These are phyloP conservation scores for Persicaria maculosa DNA, from an alignment of 148 eudicot species.

Conservation along the genomic window DNA sequence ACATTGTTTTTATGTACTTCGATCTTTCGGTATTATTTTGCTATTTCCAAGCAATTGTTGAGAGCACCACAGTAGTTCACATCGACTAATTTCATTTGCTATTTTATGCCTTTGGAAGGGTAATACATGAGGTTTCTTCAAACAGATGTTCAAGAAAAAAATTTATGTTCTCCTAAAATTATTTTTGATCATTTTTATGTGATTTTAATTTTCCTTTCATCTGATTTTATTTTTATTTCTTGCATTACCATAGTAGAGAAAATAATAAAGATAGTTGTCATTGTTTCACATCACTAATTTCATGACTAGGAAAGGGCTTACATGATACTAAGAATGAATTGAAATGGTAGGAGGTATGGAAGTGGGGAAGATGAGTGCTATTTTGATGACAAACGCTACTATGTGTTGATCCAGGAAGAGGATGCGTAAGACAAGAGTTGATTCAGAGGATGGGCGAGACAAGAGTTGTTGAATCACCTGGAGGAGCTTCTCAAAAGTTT, in stretches of 20 bases:
- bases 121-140: neutral
- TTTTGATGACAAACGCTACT: conserved; percentile 32
- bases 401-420: conserved; percentile 16
- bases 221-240: neutral
- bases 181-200: neutral
- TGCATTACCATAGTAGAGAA: neutral
- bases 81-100: neutral
- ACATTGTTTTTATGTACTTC: neutral
- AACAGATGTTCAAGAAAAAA: neutral
- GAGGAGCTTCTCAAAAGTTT: too few species aligned
- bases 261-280: neutral
- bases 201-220: neutral
- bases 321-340: conserved; percentile 82
- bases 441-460: too few species aligned
- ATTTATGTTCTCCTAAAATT: neutral
- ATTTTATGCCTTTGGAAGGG: neutral
- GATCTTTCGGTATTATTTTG: neutral
- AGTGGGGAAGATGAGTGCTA: conserved; percentile 72
- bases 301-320: conserved; percentile 83
- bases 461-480: too few species aligned
- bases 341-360: conserved; percentile 52
- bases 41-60: neutral
- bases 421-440: too few species aligned
- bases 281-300: neutral
- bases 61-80: neutral